phyloP scores from a whole-genome alignment of 805 yeast species.

The Wickerhamomyces queroliae region DNA sequence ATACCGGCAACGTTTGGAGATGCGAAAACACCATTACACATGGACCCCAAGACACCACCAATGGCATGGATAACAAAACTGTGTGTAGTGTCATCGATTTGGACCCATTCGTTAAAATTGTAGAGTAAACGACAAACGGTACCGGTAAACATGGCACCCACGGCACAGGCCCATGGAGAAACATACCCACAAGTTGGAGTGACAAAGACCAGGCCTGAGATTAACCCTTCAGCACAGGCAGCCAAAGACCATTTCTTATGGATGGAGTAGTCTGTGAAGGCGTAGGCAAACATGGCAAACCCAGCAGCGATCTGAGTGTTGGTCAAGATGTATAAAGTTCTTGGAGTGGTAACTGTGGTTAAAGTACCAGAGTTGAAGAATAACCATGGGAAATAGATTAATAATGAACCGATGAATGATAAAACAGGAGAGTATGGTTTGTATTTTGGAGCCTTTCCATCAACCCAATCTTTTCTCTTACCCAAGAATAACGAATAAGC shows the following conservation, averaged over 20 bases:
- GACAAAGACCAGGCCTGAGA: slow-evolving; percentile 96
- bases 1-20: slow-evolving; percentile 82
- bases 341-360: slow-evolving; percentile 72
- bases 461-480: slow-evolving; percentile 49
- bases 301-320: slow-evolving; percentile 88
- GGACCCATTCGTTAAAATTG: slow-evolving; percentile 67
- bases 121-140: slow-evolving; percentile 82
- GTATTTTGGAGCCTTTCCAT: slow-evolving; percentile 50
- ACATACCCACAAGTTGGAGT: slow-evolving; percentile 92
- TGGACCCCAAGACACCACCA: slow-evolving; percentile 86
- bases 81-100: slow-evolving; percentile 89
- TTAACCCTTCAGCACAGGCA: slow-evolving; percentile 89
- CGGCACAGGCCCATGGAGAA: slow-evolving; percentile 86
- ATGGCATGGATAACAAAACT: slow-evolving; percentile 95
- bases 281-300: slow-evolving; percentile 86
- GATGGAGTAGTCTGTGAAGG: slow-evolving; percentile 74
- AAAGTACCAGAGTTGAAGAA: slow-evolving; percentile 86
- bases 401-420: slow-evolving; percentile 79
- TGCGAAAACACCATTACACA: slow-evolving; percentile 83
- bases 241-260: slow-evolving; percentile 89
- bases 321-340: slow-evolving; percentile 84
- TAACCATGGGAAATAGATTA: slow-evolving; percentile 96
- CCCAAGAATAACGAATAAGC: slow-evolving; percentile 77
- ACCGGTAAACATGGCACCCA: slow-evolving; percentile 77
- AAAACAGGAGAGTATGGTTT: slow-evolving; percentile 91